Conservation (phyloP, 768 basidiomycete genomes). For the Tulasnella sp. region DNA sequence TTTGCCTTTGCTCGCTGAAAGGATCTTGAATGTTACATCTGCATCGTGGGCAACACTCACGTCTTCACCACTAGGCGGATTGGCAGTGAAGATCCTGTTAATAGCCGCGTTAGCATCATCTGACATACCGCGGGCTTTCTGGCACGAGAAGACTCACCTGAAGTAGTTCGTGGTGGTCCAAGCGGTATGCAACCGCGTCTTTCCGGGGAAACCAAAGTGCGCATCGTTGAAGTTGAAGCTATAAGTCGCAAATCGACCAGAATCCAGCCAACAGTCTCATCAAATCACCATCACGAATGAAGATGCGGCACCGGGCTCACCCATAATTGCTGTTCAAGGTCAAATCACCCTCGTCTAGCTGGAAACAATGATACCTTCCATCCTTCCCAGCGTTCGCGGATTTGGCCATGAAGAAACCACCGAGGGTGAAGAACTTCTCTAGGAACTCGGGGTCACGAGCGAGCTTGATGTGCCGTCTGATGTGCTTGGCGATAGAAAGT, state of each 20-base stretch:
- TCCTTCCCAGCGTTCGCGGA: background rate
- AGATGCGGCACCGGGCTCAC: slow-evolving; percentile 4
- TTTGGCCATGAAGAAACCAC: slow-evolving; percentile 1
- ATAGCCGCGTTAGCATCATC: background rate
- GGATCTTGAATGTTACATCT: no score
- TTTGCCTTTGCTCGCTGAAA: no score
- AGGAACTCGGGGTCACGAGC: slow-evolving; percentile 17
- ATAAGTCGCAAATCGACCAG: background rate
- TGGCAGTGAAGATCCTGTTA: background rate
- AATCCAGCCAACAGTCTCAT: background rate
- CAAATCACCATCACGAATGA: background rate
- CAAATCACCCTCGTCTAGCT: slow-evolving; percentile 1
- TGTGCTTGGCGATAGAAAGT: slow-evolving; percentile 3
- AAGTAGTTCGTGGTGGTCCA: slow-evolving; percentile 10
- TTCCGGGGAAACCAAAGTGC: slow-evolving; percentile 18
- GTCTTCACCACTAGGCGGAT: background rate
- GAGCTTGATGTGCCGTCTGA: slow-evolving; percentile 11
- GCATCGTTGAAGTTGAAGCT: slow-evolving; percentile 18
- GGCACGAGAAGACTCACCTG: background rate
- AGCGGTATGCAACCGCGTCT: slow-evolving; percentile 11
- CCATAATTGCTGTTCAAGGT: slow-evolving; percentile 13
- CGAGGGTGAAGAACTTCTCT: slow-evolving; percentile 2
- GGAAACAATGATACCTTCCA: slow-evolving; percentile 2
- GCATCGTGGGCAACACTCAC: no score
- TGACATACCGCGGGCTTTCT: background rate